Base-by-base conservation (phyloP, 2,329 filamentous ascomycete species). In the Fusarium miscanthi region DNA sequence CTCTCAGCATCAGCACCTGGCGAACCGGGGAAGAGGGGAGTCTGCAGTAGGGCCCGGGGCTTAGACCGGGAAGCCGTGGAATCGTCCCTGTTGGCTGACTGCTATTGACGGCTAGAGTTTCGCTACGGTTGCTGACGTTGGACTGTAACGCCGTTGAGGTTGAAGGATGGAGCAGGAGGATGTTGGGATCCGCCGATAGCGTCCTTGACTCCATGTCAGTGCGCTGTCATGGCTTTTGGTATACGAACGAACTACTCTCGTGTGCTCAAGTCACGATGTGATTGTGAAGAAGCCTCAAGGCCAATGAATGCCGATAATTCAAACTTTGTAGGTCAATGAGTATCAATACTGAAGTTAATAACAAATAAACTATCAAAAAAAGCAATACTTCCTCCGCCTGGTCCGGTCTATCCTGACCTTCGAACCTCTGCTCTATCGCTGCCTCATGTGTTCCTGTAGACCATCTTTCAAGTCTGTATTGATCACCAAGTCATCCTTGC, bases 401-500 rank as follows among this genome's bases (percentile, higher is more conserved):
- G 37, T 46, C 43, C 49, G 43, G 42, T 51, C 40, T 59, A 56
- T 57, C 53, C 52, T 43, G 41, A 35, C 61, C 61, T 40, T 13
- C 33, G 17, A 43, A n/a, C 38, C 21, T 48, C 33, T 23, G 19
- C 45, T 59, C 64, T 59, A 53, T 51, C 45, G 54, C 35, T 53
- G 52, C 41, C 42, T 66, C 53, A 43, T 31, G 19, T 73, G 66
- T 48, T 75, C 57, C 42, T 73, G 75, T 57, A 87, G 78, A 31
- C 69, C 69, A 33, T 73, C 60, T 53, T 69, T 79, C 69, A 87
- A 78, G 74, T 87, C 83, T 6, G 86, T 87, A 60, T 85, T 86
- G 73, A 88, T 85, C 51, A 87, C 82, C 74, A 88, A 72, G 67
- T 88, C 86, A 52, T 87, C 85, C 76, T 82, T 85, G 48, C 83